A percentile compares a stretch with the other conserved stretches of the same genome.
Evolutionary conservation across 1,139 yeast genomes (phyloP).

Genomic region (Kodamaea sp.): DNA sequence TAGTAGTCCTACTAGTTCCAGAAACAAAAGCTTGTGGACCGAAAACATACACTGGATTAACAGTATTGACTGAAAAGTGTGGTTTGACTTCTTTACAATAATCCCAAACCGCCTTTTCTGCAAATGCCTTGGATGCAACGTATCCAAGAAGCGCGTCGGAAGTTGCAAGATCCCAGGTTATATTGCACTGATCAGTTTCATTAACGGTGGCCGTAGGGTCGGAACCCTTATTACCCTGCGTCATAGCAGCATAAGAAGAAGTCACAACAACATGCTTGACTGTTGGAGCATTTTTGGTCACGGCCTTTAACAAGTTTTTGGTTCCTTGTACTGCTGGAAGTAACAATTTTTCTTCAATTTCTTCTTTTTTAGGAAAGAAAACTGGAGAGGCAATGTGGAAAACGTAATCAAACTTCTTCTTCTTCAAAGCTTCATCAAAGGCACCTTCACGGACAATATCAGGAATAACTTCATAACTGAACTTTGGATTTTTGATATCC

Average conservation of each 20-base stretch:
- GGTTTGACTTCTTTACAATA: slow-evolving; percentile 21
- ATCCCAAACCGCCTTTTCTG: slow-evolving; percentile 33
- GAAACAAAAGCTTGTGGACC: slow-evolving; percentile 37
- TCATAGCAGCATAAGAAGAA: slow-evolving; percentile 51
- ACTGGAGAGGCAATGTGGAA: slow-evolving; percentile 45
- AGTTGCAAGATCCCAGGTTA: slow-evolving; percentile 32
- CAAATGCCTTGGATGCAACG: slow-evolving; percentile 30
- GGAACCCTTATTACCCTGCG: slow-evolving; percentile 4
- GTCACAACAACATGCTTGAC: slow-evolving; percentile 52
- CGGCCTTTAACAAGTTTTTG: slow-evolving; percentile 24
- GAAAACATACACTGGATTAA: slow-evolving; percentile 35
- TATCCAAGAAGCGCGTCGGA: slow-evolving; percentile 16
- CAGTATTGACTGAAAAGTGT: slow-evolving; percentile 19
- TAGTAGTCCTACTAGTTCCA: slow-evolving; percentile 16
- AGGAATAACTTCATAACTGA: slow-evolving; percentile 26
- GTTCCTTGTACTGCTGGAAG: slow-evolving; percentile 37
- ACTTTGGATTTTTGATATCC: slow-evolving; percentile 18
- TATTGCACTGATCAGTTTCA: slow-evolving; percentile 36
- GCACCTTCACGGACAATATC: slow-evolving; percentile 32
- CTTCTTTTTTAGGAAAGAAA: slow-evolving; percentile 23
- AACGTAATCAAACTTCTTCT: slow-evolving; percentile 25
- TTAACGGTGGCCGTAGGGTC: slow-evolving; percentile 6
- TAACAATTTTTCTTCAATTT: slow-evolving; percentile 29
- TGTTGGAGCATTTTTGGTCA: slow-evolving; percentile 41
- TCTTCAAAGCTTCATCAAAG: slow-evolving; percentile 31